Evolutionary conservation across 352 stramenopile genomes (phyloP), one percentile per base, ranked within the genome.

Genomic region (Globisporangium emineosum): DNA sequence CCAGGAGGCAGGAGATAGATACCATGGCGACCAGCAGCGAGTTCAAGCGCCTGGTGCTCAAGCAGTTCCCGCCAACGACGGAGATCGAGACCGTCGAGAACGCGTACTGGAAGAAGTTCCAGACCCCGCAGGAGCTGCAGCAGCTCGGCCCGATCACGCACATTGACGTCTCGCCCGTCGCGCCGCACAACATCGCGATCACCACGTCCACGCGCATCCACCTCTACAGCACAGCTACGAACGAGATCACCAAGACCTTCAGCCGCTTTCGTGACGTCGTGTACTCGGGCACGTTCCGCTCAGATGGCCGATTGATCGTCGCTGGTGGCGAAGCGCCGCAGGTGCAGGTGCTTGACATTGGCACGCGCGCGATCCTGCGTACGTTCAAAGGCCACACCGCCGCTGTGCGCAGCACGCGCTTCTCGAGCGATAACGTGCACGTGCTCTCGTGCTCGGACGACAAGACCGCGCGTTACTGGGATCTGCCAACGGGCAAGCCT

Each of bases 381-480:
- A 81, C 82, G 21, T 91, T 98, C 62, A 90, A 94, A 57, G 89
- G 87, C 35, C 91, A 98, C 81, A 83, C 77, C 10, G 76, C 68
- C 2, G 80, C 91, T 0, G 83, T 96, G 52, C 89, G 78, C 60
- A 83, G 76, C 62, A 92, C 86, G 37, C 75, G 79, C 40, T 98
- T 95, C 70, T 88, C 86, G 23, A 75, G 65, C 42, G 86, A 94
- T 65, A 93, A 93, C 51, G 76, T 92, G 29, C 83, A 96, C 71
- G 84, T 98, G 65, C 68, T 98, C 12, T 96, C 89, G 57, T 93
- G 82, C 32, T 95, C 88, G 19, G 89, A 98, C 70, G 91, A 98
- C 71, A 95, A 96, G 73, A 95, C 86, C 27, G 81, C 88, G 51
- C 81, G 81, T 5, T 89, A 92, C 68, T 97, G 89, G 88, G 90